A percentile compares a stretch with the other conserved stretches of the same genome.
These are phyloP conservation scores for Plasmodium billcollinsi DNA, from an alignment of 169 alveolate genomes.

Conservation along the genomic window DNA sequence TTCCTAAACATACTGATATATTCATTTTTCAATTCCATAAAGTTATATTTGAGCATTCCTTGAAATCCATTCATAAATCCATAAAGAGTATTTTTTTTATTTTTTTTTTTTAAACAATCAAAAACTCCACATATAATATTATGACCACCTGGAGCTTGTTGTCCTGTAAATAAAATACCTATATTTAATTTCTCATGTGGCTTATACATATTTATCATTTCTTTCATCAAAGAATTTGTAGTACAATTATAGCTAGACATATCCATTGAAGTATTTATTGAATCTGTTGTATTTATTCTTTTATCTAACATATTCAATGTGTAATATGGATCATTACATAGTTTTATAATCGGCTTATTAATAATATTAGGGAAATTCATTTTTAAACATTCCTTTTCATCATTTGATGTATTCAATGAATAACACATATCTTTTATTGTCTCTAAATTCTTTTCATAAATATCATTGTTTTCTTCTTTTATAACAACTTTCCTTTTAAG, in stretches of 20 bases:
- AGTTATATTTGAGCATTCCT: constrained; percentile 92
- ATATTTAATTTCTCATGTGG: constrained; percentile 53
- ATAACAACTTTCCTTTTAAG: constrained; percentile 28
- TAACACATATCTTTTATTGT: too few species aligned
- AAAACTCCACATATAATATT: constrained; percentile 95
- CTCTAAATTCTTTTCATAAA: not conserved
- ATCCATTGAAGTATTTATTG: constrained; percentile 6
- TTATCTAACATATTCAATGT: not conserved
- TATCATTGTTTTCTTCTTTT: constrained; percentile 5
- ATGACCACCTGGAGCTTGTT: constrained; percentile 99
- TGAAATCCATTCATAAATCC: constrained; percentile 93
- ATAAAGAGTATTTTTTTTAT: constrained; percentile 88
- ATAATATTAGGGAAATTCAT: constrained; percentile 19
- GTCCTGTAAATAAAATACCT: constrained; percentile 96
- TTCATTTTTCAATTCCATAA: constrained; percentile 91
- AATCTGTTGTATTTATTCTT: constrained; percentile 6
- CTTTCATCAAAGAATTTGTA: constrained; percentile 19
- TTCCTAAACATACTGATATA: constrained; percentile 94
- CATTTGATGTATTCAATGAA: not conserved
- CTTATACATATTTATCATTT: constrained; percentile 11
- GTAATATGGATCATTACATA: not conserved
- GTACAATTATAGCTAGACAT: constrained; percentile 12
- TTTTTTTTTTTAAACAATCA: constrained; percentile 89
- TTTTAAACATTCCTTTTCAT: not conserved
- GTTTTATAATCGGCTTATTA: constrained; percentile 27